A percentile compares a stretch with the other conserved stretches of the same genome.
Conservation (phyloP, 495 filamentous ascomycete species). For the Aspergillus asperescens region DNA sequence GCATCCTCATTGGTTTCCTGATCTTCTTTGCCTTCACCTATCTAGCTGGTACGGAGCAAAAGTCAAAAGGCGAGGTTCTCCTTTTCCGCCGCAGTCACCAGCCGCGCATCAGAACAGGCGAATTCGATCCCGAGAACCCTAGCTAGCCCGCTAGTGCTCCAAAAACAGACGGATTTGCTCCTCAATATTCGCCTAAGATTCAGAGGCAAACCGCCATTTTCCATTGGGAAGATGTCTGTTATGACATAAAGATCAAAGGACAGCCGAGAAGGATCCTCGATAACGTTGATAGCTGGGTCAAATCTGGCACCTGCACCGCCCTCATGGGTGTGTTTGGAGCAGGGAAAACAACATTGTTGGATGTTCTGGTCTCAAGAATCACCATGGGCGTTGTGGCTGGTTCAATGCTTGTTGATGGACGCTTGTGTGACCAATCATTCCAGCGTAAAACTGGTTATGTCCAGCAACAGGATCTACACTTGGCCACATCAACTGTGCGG, state of each 20-base stretch:
- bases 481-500: slow-evolving; percentile 79
- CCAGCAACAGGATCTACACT: slow-evolving; percentile 88
- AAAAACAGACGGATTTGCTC: slow-evolving; percentile 25
- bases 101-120: slow-evolving; percentile 6
- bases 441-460: slow-evolving; percentile 91
- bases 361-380: slow-evolving; percentile 52
- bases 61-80: slow-evolving; percentile 31
- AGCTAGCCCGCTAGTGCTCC: slow-evolving; percentile 42
- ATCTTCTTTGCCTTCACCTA: slow-evolving; percentile 27
- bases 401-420: slow-evolving; percentile 50
- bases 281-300: slow-evolving; percentile 62
- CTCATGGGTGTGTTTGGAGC: slow-evolving; percentile 61
- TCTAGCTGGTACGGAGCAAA: slow-evolving; percentile 31
- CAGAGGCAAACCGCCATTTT: slow-evolving; percentile 54
- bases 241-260: slow-evolving; percentile 59
- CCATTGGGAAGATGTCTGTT: slow-evolving; percentile 69
- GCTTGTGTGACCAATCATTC: slow-evolving; percentile 62
- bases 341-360: slow-evolving; percentile 61
- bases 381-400: slow-evolving; percentile 47
- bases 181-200: slow-evolving; percentile 35
- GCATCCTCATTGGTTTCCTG: slow-evolving; percentile 55
- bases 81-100: slow-evolving; percentile 33
- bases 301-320: slow-evolving; percentile 61
- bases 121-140: slow-evolving; percentile 5
- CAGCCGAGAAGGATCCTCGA: slow-evolving; percentile 55